Base-by-base conservation (phyloP, 1,284 basidiomycete species). In the Ceratobasidium sp. region DNA sequence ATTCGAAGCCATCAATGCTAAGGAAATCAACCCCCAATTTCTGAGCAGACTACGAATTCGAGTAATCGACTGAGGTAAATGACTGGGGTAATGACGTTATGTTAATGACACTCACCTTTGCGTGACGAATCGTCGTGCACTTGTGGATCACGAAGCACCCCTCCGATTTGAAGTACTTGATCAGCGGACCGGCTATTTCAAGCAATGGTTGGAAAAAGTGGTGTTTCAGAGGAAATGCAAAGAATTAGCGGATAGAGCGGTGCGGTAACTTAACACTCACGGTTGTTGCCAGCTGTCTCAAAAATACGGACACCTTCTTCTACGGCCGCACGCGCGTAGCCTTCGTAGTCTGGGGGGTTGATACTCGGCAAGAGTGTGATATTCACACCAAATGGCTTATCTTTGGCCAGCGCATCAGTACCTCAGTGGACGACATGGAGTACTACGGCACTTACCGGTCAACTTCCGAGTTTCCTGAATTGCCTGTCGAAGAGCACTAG, bases 281-380 rank as follows among this genome's bases (percentile, higher is more conserved):
- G 91, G 77, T 90, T 94, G 77, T 91, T 94, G 10, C 95, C 95
- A 1, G 95, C 95, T 0, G 95, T 98, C 82, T 98, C 96, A 76
- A 96, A 94, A 58, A 97, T 89, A 74, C 80, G 83, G 12, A 96
- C 84, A n/a, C 92, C 92, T 90, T 74, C 90, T 52, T 64, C 60
- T 13, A 64, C 60, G 25, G 60, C 60, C 31, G 60, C 60, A 15
- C 60, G 45, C n/a, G 60, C 77, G 71, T 77, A 82, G 15, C 77
- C 78, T 32, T 85, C 85, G 74, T 98, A 98, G 76, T 96, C 93
- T 0, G 96, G 95, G 0, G 95, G 94, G 69, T 87, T 92, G 76
- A 98, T 97, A 31, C 86, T 87, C 0, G 96, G 95, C 25, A 97
- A 82, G 13, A 98, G 81, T 0, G 96, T 97, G 74, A 97, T 87